A percentile compares a stretch with the other conserved stretches of the same genome.
These are phyloP conservation scores for Blastocystis sp. DNA, from an alignment of 352 stramenopile species.

Conservation along the genomic window DNA sequence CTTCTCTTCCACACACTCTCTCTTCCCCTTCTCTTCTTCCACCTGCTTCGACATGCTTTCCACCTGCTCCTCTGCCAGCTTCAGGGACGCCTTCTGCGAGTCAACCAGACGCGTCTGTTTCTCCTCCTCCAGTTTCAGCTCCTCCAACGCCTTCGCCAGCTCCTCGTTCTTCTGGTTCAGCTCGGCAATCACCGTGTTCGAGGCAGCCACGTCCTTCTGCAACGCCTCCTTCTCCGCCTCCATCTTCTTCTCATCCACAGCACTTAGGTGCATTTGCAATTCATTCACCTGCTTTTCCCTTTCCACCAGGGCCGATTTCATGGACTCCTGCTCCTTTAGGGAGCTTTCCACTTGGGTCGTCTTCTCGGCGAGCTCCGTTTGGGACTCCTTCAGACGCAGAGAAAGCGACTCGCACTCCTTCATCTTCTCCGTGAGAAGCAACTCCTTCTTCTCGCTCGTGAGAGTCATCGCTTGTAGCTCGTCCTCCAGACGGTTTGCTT, in stretches of 20 bases:
- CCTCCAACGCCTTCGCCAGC: neutral
- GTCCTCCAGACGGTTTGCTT: constrained; percentile 44
- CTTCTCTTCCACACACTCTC: neutral
- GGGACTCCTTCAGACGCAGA: neutral
- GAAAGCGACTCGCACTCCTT: constrained; percentile 32
- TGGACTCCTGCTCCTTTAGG: constrained; percentile 3
- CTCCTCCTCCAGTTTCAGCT: neutral
- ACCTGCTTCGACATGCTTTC: neutral
- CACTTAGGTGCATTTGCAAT: neutral
- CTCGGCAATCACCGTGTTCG: constrained; percentile 43
- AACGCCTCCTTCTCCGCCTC: constrained; percentile 16
- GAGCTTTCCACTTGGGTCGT: neutral
- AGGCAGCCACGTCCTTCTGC: constrained; percentile 9
- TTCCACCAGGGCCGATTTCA: neutral
- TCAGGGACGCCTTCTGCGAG: neutral
- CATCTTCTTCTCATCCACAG: neutral
- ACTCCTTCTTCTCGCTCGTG: constrained; percentile 63
- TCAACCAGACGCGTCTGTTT: neutral
- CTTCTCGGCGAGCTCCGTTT: neutral
- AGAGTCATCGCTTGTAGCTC: constrained; percentile 56
- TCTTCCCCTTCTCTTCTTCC: neutral
- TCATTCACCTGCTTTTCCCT: neutral
- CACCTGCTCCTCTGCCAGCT: constrained; percentile 26
- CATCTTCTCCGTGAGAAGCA: constrained; percentile 35
- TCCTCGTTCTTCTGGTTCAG: constrained; percentile 8